A percentile compares a stretch with the other conserved stretches of the same genome.
phyloP scores from a whole-genome alignment of 2,329 filamentous ascomycete species.

The Colletotrichum aenigma region DNA sequence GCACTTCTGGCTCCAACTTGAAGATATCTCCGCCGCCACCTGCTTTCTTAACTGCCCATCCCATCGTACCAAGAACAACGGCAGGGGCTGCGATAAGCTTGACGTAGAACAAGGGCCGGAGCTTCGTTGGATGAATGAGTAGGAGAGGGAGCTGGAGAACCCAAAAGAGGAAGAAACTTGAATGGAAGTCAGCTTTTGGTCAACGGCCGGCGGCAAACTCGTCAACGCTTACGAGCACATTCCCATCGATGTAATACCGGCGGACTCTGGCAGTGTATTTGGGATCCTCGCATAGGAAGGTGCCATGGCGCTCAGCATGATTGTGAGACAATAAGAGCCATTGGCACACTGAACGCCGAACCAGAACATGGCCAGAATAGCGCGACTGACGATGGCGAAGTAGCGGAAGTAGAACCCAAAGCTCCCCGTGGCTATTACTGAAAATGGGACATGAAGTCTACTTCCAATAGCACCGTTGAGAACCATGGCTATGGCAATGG shows the following conservation, averaged over 20 bases:
- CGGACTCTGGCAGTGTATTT: conserved; percentile 53
- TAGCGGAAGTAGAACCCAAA: conserved; percentile 41
- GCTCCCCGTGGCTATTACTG: conserved; percentile 35
- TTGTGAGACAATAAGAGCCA: conserved; percentile 24
- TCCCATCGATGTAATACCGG: conserved; percentile 51
- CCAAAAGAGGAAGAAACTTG: conserved; percentile 64
- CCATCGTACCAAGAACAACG: conserved; percentile 23
- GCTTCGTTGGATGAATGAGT: conserved; percentile 57
- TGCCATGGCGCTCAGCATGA: conserved; percentile 52
- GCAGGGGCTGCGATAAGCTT: conserved; percentile 38
- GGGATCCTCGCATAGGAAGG: conserved; percentile 57
- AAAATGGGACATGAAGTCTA: conserved; percentile 40
- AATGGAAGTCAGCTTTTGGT: not conserved
- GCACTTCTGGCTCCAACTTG: conserved; percentile 1
- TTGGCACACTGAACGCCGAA: conserved; percentile 60
- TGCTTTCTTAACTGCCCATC: conserved; percentile 16
- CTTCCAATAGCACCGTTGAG: conserved; percentile 40
- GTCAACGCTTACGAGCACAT: conserved; percentile 11
- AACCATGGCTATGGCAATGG: conserved; percentile 54
- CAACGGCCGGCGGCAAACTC: not conserved
- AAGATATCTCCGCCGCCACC: conserved; percentile 24
- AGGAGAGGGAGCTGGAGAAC: conserved; percentile 57
- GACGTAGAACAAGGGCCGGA: conserved; percentile 59
- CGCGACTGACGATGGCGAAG: conserved; percentile 40
- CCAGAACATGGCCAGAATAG: conserved; percentile 56